These are phyloP conservation scores for Tolypocladium nubicola DNA, from an alignment of 2,329 filamentous ascomycete genomes.

Conservation along the genomic window DNA sequence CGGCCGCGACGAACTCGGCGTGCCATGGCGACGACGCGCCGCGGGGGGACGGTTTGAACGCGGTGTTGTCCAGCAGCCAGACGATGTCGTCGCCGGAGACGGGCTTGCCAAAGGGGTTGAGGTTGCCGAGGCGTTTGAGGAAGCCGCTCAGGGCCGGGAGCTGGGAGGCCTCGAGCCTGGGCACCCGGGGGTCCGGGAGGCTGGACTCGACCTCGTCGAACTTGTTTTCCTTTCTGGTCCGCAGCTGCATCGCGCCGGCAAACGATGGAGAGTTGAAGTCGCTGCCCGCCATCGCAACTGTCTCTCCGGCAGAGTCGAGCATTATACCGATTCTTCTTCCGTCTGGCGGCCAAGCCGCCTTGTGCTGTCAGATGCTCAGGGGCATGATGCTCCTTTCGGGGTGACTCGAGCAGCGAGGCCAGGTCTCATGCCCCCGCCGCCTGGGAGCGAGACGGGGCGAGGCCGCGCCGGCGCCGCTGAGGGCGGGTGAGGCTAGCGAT, in stretches of 20 bases:
- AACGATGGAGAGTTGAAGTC: conserved; percentile 14
- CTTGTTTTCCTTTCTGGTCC: conserved; percentile 35
- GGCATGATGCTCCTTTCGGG: neutral
- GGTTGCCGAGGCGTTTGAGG: conserved; percentile 38
- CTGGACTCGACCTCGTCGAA: conserved; percentile 40
- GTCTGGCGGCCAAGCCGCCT: conserved; percentile 11
- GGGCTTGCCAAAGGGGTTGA: conserved; percentile 47
- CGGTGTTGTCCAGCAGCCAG: conserved; percentile 87
- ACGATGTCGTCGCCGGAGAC: conserved; percentile 60
- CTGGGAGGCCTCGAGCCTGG: neutral
- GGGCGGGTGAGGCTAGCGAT: neutral
- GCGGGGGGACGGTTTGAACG: conserved; percentile 45
- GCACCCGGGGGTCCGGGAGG: conserved; percentile 18
- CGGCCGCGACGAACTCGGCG: conserved; percentile 73
- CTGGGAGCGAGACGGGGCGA: neutral
- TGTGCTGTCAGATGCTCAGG: neutral
- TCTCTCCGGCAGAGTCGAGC: neutral
- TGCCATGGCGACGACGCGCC: conserved; percentile 45
- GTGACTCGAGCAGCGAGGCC: neutral
- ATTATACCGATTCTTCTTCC: conserved; percentile 1
- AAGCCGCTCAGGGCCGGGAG: conserved; percentile 23
- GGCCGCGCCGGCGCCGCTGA: neutral
- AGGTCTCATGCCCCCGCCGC: neutral
- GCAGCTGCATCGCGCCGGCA: conserved; percentile 36
- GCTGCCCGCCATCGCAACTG: neutral